phyloP scores from a whole-genome alignment of 768 basidiomycete genomes.

The Tubosaeta brunneosetosa region DNA sequence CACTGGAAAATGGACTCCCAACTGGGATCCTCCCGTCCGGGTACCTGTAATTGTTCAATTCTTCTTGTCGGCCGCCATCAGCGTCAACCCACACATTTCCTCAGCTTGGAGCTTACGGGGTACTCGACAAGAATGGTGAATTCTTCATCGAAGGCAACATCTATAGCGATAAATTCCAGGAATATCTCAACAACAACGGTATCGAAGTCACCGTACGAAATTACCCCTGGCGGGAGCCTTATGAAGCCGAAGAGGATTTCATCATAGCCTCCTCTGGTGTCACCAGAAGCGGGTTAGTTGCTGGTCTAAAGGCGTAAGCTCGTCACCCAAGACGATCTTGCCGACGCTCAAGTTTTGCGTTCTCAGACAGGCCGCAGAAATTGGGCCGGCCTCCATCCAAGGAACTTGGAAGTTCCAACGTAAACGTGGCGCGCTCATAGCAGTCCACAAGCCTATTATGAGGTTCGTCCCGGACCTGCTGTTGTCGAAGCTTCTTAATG shows the following conservation, averaged over 20 bases:
- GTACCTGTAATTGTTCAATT: conserved; percentile 12
- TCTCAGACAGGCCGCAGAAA: conserved; percentile 1
- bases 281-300: conserved; percentile 7
- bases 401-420: conserved; percentile 26
- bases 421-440: conserved; percentile 27
- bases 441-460: conserved; percentile 22
- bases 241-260: conserved; percentile 13
- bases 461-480: conserved; percentile 7
- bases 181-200: neutral
- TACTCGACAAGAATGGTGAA: conserved; percentile 13
- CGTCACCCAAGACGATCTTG: neutral
- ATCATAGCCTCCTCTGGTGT: conserved; percentile 20
- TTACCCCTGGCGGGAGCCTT: neutral
- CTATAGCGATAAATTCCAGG: conserved; percentile 14
- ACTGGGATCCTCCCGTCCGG: conserved; percentile 30
- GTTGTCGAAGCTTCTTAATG: conserved; percentile 3
- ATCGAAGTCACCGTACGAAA: neutral
- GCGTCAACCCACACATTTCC: neutral
- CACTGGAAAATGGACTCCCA: conserved; percentile 28
- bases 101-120: conserved; percentile 31
- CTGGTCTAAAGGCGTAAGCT: conserved; percentile 3
- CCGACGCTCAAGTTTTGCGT: neutral
- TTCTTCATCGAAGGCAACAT: conserved; percentile 21
- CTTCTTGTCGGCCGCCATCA: neutral
- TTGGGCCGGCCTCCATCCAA: conserved; percentile 24